These are phyloP conservation scores for Aspergillus hancockii DNA, from an alignment of 495 filamentous ascomycete genomes.

Conservation along the genomic window DNA sequence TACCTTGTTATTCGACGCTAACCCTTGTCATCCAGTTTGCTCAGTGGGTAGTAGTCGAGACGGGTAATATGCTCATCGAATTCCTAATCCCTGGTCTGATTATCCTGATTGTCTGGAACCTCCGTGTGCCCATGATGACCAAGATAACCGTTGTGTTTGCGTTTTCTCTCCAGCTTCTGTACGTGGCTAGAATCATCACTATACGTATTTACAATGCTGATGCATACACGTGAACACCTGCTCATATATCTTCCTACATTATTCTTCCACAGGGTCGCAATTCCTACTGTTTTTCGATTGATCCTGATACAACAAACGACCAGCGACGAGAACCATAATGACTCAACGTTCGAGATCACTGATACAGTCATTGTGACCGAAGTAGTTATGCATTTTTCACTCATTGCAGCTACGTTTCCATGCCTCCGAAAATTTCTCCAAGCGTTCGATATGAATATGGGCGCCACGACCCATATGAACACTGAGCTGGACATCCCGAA, in stretches of 20 bases:
- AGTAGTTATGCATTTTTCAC: constrained; percentile 5
- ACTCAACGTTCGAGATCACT: background rate
- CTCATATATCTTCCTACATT: background rate
- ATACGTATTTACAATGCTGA: too few species aligned
- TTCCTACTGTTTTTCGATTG: background rate
- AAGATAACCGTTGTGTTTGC: background rate
- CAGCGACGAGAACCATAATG: background rate
- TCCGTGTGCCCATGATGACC: background rate
- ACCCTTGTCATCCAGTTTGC: background rate
- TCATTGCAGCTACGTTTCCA: constrained; percentile 4
- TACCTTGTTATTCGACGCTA: too few species aligned
- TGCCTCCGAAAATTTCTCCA: constrained; percentile 1
- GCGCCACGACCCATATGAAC: background rate
- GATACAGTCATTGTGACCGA: background rate
- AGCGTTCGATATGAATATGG: constrained; percentile 6
- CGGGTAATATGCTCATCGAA: constrained; percentile 1
- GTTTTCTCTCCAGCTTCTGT: constrained; percentile 4
- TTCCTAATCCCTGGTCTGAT: background rate
- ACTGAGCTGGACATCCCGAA: background rate
- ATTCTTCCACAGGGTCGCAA: background rate
- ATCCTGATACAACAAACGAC: background rate
- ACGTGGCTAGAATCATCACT: background rate
- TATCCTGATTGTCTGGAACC: background rate
- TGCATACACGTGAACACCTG: too few species aligned
- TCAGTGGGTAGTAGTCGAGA: background rate